Evolutionary conservation across 192 early-diverging fungal species (phyloP).

Genomic region (Thoreauomyces humboldtii): DNA sequence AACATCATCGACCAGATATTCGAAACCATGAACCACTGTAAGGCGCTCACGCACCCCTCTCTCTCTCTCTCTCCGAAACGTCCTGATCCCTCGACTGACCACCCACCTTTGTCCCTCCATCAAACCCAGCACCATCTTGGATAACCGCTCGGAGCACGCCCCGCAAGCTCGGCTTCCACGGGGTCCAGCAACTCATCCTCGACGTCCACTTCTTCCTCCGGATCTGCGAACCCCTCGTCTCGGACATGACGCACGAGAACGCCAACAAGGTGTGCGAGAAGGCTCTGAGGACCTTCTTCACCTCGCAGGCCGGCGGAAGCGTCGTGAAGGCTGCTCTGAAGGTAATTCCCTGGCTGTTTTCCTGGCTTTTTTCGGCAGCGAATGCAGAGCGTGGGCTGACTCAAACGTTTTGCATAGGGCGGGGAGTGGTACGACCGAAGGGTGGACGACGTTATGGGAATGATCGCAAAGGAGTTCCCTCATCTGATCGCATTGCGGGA

Average conservation of each 20-base stretch:
- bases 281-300: conserved; percentile 46
- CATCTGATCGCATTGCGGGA: conserved; percentile 14
- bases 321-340: conserved; percentile 38
- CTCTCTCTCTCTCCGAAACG: not conserved
- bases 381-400: too few relatives aligned
- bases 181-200: conserved; percentile 55
- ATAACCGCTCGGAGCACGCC: conserved; percentile 9
- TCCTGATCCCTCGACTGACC: not conserved
- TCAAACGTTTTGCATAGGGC: too few relatives aligned
- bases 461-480: conserved; percentile 22
- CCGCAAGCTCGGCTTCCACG: conserved; percentile 47
- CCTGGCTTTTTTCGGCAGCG: too few relatives aligned
- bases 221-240: conserved; percentile 37
- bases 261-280: conserved; percentile 53
- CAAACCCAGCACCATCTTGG: not conserved
- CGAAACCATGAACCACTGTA: conserved; percentile 19
- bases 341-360: conserved; percentile 34
- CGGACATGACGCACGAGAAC: conserved; percentile 31
- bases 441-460: conserved; percentile 36
- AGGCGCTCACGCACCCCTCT: not conserved
- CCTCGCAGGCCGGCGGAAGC: conserved; percentile 33
- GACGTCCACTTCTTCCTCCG: conserved; percentile 56
- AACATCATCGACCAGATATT: conserved; percentile 22
- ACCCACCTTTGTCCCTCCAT: not conserved
- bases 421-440: conserved; percentile 53